These are phyloP conservation scores for Kodamaea sp. DNA, from an alignment of 1,139 yeast genomes.

Conservation along the genomic window DNA sequence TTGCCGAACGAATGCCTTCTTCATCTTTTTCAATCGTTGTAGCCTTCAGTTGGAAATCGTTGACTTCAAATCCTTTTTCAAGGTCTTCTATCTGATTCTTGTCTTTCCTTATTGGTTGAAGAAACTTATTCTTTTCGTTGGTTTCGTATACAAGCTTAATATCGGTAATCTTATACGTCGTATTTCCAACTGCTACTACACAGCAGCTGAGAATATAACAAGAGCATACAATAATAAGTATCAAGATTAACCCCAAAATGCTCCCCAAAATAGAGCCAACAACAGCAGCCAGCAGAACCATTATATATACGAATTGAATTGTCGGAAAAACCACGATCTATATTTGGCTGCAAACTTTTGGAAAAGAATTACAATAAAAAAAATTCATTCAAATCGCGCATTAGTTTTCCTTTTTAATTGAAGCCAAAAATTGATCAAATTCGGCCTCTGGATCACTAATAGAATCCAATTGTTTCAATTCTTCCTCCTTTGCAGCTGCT, in stretches of 20 bases:
- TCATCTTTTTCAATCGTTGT: no score
- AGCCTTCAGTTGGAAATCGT: no score
- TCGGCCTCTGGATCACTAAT: slow-evolving; percentile 32
- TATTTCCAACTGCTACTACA: background rate
- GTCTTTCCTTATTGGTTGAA: no score
- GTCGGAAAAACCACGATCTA: no score
- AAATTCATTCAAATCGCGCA: background rate
- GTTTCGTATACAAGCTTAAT: background rate
- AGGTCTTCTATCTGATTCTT: no score
- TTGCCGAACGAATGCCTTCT: background rate
- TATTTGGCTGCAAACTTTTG: slow-evolving; percentile 6
- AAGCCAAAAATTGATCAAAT: slow-evolving; percentile 20
- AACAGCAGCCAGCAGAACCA: background rate
- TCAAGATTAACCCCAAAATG: background rate
- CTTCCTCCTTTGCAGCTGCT: slow-evolving; percentile 12
- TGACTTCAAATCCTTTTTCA: no score
- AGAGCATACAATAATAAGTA: no score
- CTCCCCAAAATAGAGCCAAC: slow-evolving; percentile 1
- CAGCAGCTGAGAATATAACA: no score
- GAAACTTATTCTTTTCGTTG: no score
- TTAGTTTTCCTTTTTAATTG: slow-evolving; percentile 5
- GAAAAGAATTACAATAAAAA: no score
- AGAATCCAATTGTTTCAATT: slow-evolving; percentile 13
- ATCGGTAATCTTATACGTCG: background rate
- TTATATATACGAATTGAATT: no score